Evolutionary conservation across 371 early-diverging fungal genomes (phyloP), one percentile per base, ranked within the genome.

Genomic region (Apophysomyces trapeziformis): DNA sequence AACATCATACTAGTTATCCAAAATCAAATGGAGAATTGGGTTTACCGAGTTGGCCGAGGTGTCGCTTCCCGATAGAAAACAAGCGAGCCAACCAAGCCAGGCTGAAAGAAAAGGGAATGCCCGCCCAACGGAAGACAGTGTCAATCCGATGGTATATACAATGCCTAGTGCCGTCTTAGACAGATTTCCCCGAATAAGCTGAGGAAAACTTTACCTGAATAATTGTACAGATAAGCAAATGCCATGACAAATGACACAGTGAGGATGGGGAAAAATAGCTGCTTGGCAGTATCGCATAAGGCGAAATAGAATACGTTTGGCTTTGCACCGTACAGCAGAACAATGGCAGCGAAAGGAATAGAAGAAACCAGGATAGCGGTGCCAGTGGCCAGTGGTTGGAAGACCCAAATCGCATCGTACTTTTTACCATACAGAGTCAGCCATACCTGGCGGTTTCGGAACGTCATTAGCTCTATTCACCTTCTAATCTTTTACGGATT

Each of bases 71-170:
- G 81, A 79, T 18, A 83, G 65, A 68, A 83, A 83, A 57, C 84
- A 83, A 3, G 79, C 84, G 5, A 83, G 43, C 84, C 84, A 83
- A 16, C 84, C 84, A 7, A 83, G 66, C 79, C 79, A 83, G 5
- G 80, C 84, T 32, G 84, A 83, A 14, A 83, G 64, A 63, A 83
- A 83, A 0, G 84, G 84, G 71, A 83, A 83, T 0, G 79, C 84
- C 12, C 63, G 68, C 2, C 81, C 81, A 2, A 83, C 84, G 16
- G 79, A 79, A n/a, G 81, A 75, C 0, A 83, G 58, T 0, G 79
- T 77, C 13, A 83, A 61, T 26, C 84, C 84, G n/a, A 80, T 69
- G 0, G 84, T 77, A 54, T 83, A 83, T 1, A 73, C 84, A 35
- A 83, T 83, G 16, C 83, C 82, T 58, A 70, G 67, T 18, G 35